Evolutionary conservation across 2,329 filamentous ascomycete genomes (phyloP).

Genomic region (Emergomyces orientalis): DNA sequence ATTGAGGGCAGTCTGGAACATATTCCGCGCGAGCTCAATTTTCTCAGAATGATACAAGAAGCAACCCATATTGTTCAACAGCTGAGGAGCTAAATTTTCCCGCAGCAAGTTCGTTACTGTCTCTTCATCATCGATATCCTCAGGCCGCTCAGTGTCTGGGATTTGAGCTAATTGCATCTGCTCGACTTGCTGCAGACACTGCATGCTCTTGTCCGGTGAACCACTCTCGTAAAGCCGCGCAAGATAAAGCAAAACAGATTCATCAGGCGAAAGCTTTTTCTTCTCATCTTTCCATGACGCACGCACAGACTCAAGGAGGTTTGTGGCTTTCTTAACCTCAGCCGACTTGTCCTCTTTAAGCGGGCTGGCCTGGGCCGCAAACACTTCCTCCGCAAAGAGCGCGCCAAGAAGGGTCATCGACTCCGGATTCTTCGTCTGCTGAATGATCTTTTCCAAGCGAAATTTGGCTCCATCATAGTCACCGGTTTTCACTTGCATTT

Average conservation of each 20-base stretch:
- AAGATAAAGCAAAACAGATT: conserved; percentile 82
- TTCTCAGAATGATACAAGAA: conserved; percentile 87
- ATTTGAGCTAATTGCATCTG: conserved; percentile 77
- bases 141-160: conserved; percentile 57
- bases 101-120: conserved; percentile 53
- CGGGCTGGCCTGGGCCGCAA: conserved; percentile 61
- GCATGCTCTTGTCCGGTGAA: conserved; percentile 78
- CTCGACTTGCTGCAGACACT: conserved; percentile 86
- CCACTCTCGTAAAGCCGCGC: conserved; percentile 82
- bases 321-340: conserved; percentile 78
- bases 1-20: conserved; percentile 86
- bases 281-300: conserved; percentile 88
- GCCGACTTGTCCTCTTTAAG: conserved; percentile 85
- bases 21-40: conserved; percentile 65
- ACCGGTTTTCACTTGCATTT: conserved; percentile 73
- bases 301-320: conserved; percentile 73
- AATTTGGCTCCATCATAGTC: conserved; percentile 90
- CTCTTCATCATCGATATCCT: conserved; percentile 51
- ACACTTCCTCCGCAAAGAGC: conserved; percentile 89
- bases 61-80: conserved; percentile 95
- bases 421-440: conserved; percentile 72
- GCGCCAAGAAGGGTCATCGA: conserved; percentile 88
- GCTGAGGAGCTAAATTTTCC: conserved; percentile 73
- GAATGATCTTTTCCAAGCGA: conserved; percentile 85
- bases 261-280: conserved; percentile 69